These are phyloP conservation scores for Phlebopus sp. DNA, from an alignment of 1,284 basidiomycete species.

Conservation along the genomic window DNA sequence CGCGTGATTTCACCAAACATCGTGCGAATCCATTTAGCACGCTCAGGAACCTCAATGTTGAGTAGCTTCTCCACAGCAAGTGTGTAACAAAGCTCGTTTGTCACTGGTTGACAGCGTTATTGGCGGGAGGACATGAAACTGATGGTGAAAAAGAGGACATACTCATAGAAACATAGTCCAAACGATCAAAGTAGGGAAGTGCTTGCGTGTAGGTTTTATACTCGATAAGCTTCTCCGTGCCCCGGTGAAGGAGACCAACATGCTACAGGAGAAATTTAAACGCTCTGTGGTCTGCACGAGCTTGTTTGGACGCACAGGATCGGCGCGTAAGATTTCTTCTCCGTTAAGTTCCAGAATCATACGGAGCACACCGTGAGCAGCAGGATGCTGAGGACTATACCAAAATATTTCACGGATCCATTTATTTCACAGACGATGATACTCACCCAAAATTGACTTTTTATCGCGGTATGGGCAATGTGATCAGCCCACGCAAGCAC, in stretches of 20 bases:
- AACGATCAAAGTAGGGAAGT: constrained; percentile 97
- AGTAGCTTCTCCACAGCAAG: constrained; percentile 97
- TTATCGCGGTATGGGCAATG: constrained; percentile 1
- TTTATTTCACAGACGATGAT: neutral
- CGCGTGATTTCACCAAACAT: constrained; percentile 97
- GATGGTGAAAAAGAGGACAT: constrained; percentile 29
- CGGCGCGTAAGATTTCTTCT: constrained; percentile 89
- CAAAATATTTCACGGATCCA: neutral
- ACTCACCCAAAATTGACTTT: constrained; percentile 86
- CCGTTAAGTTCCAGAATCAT: constrained; percentile 98
- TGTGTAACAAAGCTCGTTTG: constrained; percentile 95
- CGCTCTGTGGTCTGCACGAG: neutral
- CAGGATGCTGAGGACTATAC: constrained; percentile 90
- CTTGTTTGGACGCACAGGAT: constrained; percentile 60
- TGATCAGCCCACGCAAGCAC: constrained; percentile 4
- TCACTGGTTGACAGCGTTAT: constrained; percentile 63
- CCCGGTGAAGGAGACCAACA: constrained; percentile 94
- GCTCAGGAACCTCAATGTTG: constrained; percentile 98
- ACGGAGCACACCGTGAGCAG: constrained; percentile 97
- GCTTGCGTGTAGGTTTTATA: constrained; percentile 99
- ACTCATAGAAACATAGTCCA: constrained; percentile 99
- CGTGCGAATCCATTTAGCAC: constrained; percentile 98
- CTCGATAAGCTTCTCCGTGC: constrained; percentile 98
- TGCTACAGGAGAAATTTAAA: constrained; percentile 56
- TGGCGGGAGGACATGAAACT: neutral